Conservation (phyloP, 768 basidiomycete species). For the Lentinula edodes region DNA sequence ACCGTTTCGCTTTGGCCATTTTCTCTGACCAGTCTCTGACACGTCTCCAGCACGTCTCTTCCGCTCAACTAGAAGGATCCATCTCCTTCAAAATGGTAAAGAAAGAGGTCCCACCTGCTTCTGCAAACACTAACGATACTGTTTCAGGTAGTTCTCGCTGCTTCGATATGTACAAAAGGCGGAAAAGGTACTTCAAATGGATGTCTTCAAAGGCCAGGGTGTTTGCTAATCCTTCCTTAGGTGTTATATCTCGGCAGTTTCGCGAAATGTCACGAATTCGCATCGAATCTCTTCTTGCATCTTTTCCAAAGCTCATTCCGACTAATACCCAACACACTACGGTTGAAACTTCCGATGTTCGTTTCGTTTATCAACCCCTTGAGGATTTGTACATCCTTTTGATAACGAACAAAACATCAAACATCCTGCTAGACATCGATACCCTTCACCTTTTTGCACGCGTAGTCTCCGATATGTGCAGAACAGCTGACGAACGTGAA, state of each 20-base stretch:
- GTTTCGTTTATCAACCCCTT: conserved; percentile 94
- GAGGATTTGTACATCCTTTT: conserved; percentile 96
- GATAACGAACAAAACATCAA: conserved; percentile 98
- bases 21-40: not conserved
- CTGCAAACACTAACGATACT: not conserved
- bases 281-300: conserved; percentile 92
- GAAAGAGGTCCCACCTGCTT: not conserved
- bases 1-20: not conserved
- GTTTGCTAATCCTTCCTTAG: conserved; percentile 19
- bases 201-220: not conserved
- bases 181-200: conserved; percentile 68
- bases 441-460: conserved; percentile 93
- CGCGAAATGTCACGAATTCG: conserved; percentile 87
- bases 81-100: not conserved
- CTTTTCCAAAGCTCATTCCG: conserved; percentile 96
- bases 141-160: conserved; percentile 81
- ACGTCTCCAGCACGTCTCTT: not conserved
- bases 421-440: conserved; percentile 97
- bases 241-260: conserved; percentile 95
- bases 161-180: conserved; percentile 92
- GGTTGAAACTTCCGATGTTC: conserved; percentile 92
- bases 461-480: conserved; percentile 88
- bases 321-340: conserved; percentile 93
- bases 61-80: not conserved
- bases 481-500: conserved; percentile 82